A percentile compares a stretch with the other conserved stretches of the same genome.
Conservation (phyloP, 768 basidiomycete genomes). For the Mycena vulgaris region DNA sequence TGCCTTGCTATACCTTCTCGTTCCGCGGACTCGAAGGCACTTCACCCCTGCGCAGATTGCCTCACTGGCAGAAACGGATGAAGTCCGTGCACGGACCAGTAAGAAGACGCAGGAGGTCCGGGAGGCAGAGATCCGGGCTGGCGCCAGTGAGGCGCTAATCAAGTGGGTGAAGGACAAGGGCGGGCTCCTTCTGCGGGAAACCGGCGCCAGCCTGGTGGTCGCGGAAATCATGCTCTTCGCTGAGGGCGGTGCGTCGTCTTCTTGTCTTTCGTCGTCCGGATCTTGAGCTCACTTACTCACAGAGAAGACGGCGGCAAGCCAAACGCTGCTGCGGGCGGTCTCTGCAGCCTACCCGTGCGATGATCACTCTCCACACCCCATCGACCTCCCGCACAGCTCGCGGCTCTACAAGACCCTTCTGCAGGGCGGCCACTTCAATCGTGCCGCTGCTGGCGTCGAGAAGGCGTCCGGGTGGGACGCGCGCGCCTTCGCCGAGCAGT, state of each 20-base stretch:
- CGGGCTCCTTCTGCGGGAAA: constrained; percentile 75
- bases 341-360: constrained; percentile 69
- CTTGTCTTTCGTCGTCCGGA: neutral
- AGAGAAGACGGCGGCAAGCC: constrained; percentile 81
- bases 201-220: constrained; percentile 85
- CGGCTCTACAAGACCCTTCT: constrained; percentile 91
- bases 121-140: constrained; percentile 78
- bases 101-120: constrained; percentile 83
- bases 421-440: constrained; percentile 92
- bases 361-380: constrained; percentile 69
- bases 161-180: constrained; percentile 77
- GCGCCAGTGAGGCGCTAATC: constrained; percentile 84
- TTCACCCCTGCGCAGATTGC: constrained; percentile 88
- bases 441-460: constrained; percentile 68
- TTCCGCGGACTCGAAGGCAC: constrained; percentile 87
- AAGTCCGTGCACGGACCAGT: constrained; percentile 78
- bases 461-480: constrained; percentile 70
- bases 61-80: constrained; percentile 82
- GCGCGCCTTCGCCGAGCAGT: constrained; percentile 69
- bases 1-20: constrained; percentile 85
- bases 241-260: constrained; percentile 77
- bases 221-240: constrained; percentile 89
- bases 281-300: constrained; percentile 2
- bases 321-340: constrained; percentile 73
- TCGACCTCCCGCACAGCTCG: constrained; percentile 87